These are phyloP conservation scores for Colletotrichum spaethianum DNA, from an alignment of 2,329 filamentous ascomycete species.

Conservation along the genomic window DNA sequence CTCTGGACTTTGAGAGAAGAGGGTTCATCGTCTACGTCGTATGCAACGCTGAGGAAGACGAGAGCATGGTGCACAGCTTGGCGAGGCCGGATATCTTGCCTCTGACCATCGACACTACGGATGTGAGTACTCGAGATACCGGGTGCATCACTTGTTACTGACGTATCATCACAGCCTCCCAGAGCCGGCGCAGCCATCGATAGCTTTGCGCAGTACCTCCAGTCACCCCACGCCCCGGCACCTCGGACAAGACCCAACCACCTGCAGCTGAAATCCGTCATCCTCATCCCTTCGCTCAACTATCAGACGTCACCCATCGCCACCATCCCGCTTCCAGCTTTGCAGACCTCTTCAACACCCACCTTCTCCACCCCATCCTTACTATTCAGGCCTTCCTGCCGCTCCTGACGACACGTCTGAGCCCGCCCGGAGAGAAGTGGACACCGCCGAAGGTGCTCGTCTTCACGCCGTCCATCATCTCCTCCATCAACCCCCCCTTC, in stretches of 20 bases:
- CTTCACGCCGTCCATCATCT: conserved; percentile 84
- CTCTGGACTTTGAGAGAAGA: conserved; percentile 88
- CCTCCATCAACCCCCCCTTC: conserved; percentile 84
- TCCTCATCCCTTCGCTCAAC: conserved; percentile 85
- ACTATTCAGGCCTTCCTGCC: conserved; percentile 92
- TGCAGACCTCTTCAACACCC: conserved; percentile 92
- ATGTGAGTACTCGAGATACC: conserved; percentile 66
- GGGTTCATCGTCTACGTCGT: conserved; percentile 96
- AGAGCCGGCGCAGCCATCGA: conserved; percentile 78
- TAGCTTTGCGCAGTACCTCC: conserved; percentile 79
- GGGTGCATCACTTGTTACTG: conserved; percentile 12
- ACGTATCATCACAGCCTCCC: conserved; percentile 67
- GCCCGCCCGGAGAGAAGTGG: conserved; percentile 64
- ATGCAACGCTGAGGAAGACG: conserved; percentile 87
- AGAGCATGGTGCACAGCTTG: conserved; percentile 82
- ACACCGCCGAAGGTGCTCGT: conserved; percentile 78
- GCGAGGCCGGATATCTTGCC: conserved; percentile 86
- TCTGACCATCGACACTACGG: conserved; percentile 85
- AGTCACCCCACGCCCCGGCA: conserved; percentile 81
- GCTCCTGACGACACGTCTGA: conserved; percentile 75
- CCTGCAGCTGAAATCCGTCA: conserved; percentile 82
- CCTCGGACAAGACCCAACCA: conserved; percentile 82
- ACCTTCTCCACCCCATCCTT: conserved; percentile 89
- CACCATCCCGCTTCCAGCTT: conserved; percentile 85
- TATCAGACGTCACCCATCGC: conserved; percentile 89